A percentile compares a stretch with the other conserved stretches of the same genome.
These are phyloP conservation scores for Fomitopsis betulina DNA, from an alignment of 1,284 basidiomycete genomes.

Conservation along the genomic window DNA sequence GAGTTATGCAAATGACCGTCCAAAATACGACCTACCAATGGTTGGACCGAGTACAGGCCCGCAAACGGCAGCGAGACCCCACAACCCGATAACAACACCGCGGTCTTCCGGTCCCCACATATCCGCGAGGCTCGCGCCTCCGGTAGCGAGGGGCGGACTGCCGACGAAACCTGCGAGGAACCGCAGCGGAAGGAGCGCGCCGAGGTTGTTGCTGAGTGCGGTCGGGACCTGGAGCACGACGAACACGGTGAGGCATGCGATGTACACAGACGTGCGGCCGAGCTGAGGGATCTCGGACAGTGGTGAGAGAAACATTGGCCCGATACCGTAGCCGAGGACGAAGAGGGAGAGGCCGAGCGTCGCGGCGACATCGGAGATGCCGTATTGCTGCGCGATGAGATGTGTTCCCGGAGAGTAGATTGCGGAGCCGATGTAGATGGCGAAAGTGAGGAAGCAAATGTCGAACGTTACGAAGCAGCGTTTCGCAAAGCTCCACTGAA, in stretches of 20 bases:
- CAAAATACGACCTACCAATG: constrained; percentile 26
- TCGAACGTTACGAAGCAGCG: constrained; percentile 39
- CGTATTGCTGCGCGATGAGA: constrained; percentile 41
- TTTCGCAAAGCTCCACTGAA: constrained; percentile 12
- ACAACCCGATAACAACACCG: constrained; percentile 53
- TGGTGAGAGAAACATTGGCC: constrained; percentile 48
- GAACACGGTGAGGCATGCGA: constrained; percentile 50
- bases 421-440: constrained; percentile 39
- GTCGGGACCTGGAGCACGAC: constrained; percentile 53
- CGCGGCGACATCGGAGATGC: constrained; percentile 40
- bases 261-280: constrained; percentile 45
- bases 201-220: constrained; percentile 51
- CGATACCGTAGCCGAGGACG: constrained; percentile 30
- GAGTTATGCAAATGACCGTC: too few relatives aligned
- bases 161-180: constrained; percentile 59
- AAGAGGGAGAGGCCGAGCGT: constrained; percentile 34
- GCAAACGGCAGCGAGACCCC: constrained; percentile 52
- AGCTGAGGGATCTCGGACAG: constrained; percentile 43
- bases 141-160: constrained; percentile 31
- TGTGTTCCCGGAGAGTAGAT: constrained; percentile 40
- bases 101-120: constrained; percentile 48
- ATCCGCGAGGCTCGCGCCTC: constrained; percentile 32
- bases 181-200: constrained; percentile 53
- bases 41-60: constrained; percentile 42
- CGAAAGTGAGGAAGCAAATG: constrained; percentile 58